phyloP scores from a whole-genome alignment of 2,329 filamentous ascomycete genomes.

The Botrytis aclada region DNA sequence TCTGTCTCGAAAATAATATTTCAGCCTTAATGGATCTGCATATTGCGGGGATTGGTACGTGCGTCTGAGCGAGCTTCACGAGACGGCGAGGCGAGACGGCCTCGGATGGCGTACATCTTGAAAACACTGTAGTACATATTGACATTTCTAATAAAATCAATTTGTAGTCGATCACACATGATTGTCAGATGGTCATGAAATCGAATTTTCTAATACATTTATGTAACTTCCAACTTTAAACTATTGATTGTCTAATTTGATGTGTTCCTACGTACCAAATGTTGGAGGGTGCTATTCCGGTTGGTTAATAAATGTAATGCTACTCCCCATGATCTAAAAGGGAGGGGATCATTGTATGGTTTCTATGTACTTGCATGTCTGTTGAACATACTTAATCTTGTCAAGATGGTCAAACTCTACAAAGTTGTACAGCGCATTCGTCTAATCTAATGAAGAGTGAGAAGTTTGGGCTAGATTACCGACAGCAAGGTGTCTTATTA shows the following conservation, averaged over 20 bases:
- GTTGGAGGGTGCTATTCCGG: neutral
- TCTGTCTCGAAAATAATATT: conserved; percentile 1
- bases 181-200: neutral
- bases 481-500: neutral
- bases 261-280: neutral
- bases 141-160: too few relatives aligned
- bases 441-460: neutral
- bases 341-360: neutral
- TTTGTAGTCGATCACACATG: neutral
- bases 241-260: neutral
- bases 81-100: neutral
- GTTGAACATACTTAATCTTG: neutral
- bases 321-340: neutral
- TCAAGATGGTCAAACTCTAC: neutral
- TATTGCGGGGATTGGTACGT: neutral
- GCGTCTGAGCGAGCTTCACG: neutral
- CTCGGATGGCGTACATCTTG: neutral
- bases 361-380: neutral
- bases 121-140: neutral
- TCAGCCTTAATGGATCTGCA: conserved; percentile 21
- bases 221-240: neutral
- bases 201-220: rapidly evolving
- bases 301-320: neutral
- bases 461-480: neutral
- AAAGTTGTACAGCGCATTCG: neutral